Evolutionary conservation across 2,329 filamentous ascomycete species (phyloP).

Genomic region (Hypoxylon sp.): DNA sequence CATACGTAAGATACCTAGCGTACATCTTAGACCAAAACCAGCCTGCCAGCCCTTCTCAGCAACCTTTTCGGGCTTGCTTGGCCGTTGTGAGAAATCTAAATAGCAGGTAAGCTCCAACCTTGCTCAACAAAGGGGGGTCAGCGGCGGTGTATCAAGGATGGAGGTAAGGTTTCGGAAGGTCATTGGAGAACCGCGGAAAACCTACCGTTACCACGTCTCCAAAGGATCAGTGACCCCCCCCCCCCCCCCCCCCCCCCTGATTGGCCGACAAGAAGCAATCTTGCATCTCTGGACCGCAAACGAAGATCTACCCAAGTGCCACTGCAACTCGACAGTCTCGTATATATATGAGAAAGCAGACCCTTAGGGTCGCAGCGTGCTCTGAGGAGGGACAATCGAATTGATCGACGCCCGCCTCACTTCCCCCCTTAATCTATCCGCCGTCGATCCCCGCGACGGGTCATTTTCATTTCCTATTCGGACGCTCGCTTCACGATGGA

Average conservation of each 20-base stretch:
- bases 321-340: background rate
- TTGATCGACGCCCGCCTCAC: too few relatives aligned
- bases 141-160: background rate
- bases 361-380: background rate
- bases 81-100: background rate
- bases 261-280: background rate
- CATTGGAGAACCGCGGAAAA: background rate
- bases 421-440: too few relatives aligned
- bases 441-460: background rate
- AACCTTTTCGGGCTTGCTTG: background rate
- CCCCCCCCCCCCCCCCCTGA: background rate
- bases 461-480: background rate
- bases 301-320: background rate
- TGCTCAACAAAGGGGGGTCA: background rate
- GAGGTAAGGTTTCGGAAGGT: background rate
- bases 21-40: background rate
- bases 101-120: background rate
- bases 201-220: background rate
- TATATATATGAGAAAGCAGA: background rate
- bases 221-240: too few relatives aligned
- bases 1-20: background rate
- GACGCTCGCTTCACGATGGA: slow-evolving; percentile 38
- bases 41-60: too few relatives aligned
- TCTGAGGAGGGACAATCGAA: background rate
- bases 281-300: background rate